Evolutionary conservation across 345 rosid genomes (phyloP), one percentile per base, ranked within the genome.

Genomic region (Orychophragmus violaceus): DNA sequence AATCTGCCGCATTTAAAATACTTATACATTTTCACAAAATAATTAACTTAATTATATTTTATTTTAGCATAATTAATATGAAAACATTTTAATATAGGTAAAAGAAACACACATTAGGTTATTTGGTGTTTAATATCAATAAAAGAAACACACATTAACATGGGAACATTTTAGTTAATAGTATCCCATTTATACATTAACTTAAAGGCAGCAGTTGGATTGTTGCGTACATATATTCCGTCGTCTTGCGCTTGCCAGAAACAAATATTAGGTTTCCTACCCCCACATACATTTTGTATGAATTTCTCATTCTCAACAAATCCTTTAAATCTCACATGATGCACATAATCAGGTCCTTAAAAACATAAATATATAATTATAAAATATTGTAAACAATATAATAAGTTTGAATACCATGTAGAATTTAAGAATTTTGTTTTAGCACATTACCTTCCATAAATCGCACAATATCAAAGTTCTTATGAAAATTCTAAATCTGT

Each of bases 381-480:
- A 30, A 9, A 30, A 5, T 2, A 37, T 8, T n/a, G n/a, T 37
- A 5, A n/a, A 37, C 1, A n/a, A n/a, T n/a, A 37, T n/a, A 13
- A 37, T 13, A n/a, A 37, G 2, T 0, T 5, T 37, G 18, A n/a
- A 37, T 4, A n/a, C n/a, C n/a, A n/a, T n/a, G n/a, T n/a, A n/a
- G n/a, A n/a, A n/a, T 8, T 13, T 37, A 3, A n/a, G 1, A 37
- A 37, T n/a, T 6, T 5, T 37, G 44, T 1, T 37, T 3, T 37
- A 37, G 18, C 42, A 13, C n/a, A n/a, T 5, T 37, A 64, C 71
- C 62, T 55, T 41, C 22, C 44, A 28, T 14, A 66, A 19, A 2
- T 55, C n/a, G 17, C 63, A 55, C 62, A 32, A 55, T 55, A 66
- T 66, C 55, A 55, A 66, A 21, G 24, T 29, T 28, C 6, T 55